Evolutionary conservation across 345 rosid genomes (phyloP).

Genomic region (Lenwebbia sp.): DNA sequence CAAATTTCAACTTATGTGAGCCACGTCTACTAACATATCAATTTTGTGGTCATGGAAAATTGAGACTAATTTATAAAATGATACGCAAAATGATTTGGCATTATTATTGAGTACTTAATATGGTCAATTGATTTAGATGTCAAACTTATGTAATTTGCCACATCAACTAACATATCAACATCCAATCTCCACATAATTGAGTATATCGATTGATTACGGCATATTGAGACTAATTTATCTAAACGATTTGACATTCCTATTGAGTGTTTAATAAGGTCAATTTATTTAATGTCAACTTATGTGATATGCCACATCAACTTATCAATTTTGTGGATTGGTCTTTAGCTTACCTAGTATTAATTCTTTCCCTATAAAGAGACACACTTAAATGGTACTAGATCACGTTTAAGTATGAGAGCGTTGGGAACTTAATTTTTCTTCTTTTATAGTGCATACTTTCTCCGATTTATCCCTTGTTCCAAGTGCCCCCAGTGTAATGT

Average conservation of each 20-base stretch:
- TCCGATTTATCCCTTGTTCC: neutral
- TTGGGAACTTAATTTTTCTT: neutral
- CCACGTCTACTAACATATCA: too few species aligned
- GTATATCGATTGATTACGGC: neutral
- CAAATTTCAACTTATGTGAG: too few species aligned
- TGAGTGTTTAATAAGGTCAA: too few species aligned
- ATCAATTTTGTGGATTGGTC: neutral
- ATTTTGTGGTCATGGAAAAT: neutral
- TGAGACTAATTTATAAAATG: neutral
- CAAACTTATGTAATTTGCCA: neutral
- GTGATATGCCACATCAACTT: neutral
- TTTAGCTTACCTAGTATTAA: neutral
- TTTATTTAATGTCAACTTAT: neutral
- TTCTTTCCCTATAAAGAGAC: neutral
- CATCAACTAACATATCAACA: neutral
- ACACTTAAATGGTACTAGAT: neutral
- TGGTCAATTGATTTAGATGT: neutral
- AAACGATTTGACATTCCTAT: neutral
- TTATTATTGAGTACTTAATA: neutral
- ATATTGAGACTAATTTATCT: neutral
- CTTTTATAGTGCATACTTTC: neutral
- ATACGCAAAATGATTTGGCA: neutral
- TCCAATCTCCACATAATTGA: neutral
- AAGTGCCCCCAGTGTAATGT: neutral
- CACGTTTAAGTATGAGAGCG: neutral